Evolutionary conservation across 2,329 filamentous ascomycete species (phyloP).

Genomic region (Helicocarpus griseus): DNA sequence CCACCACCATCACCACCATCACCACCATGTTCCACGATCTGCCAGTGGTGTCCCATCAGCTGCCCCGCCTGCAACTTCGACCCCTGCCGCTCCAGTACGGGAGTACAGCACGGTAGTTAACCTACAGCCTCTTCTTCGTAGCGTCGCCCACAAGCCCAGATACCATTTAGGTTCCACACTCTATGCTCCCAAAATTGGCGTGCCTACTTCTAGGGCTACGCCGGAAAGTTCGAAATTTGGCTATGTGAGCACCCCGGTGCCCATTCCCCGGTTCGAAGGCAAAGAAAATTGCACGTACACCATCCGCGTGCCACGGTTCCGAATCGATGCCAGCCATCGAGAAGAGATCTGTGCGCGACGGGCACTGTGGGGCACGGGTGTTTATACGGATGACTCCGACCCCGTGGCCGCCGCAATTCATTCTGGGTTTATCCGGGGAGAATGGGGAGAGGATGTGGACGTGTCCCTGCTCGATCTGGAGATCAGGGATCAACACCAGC

Average conservation of each 20-base stretch:
- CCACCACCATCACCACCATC: conserved; percentile 38
- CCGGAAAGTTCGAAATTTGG: conserved; percentile 45
- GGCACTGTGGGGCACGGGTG: conserved; percentile 83
- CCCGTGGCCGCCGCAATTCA: conserved; percentile 88
- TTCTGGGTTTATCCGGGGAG: conserved; percentile 80
- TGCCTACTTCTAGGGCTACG: conserved; percentile 32
- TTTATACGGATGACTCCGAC: conserved; percentile 95
- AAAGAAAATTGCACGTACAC: conserved; percentile 87
- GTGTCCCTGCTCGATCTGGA: conserved; percentile 52
- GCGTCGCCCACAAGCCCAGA: conserved; percentile 60
- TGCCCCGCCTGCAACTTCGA: conserved; percentile 13
- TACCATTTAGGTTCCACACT: conserved; percentile 76
- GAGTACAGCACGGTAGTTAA: conserved; percentile 57
- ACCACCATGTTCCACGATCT: conserved; percentile 24
- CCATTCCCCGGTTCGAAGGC: conserved; percentile 64
- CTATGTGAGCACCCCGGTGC: conserved; percentile 54
- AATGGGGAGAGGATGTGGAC: conserved; percentile 73
- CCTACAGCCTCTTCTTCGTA: conserved; percentile 61
- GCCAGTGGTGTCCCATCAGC: conserved; percentile 16
- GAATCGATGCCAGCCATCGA: conserved; percentile 58
- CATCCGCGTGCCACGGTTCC: conserved; percentile 72
- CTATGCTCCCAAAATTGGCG: conserved; percentile 59
- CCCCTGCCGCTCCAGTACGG: conserved; percentile 32
- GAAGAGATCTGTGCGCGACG: conserved; percentile 75
- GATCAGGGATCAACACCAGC: conserved; percentile 38